Evolutionary conservation across 2,329 filamentous ascomycete species (phyloP), one percentile per base, ranked within the genome.

Genomic region (Scedosporium apiospermum): DNA sequence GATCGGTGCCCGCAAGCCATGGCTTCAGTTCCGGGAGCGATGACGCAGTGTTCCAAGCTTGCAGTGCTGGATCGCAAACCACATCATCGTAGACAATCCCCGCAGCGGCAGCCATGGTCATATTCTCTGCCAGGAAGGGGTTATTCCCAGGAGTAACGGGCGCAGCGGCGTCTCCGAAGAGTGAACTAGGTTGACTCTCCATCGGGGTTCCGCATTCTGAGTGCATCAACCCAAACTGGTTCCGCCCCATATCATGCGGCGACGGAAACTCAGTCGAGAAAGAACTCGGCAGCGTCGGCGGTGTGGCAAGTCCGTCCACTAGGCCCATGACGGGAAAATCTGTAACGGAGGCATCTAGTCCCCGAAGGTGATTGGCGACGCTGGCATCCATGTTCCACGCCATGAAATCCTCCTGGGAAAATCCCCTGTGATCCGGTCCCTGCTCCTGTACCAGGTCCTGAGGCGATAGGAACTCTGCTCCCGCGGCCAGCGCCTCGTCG

Each of bases 231-330:
- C 67, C 68, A 46, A 74, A 70, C 30, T 69, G 69, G 34, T 68
- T 68, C 57, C 69, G 68, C 3, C 67, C 59, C 27, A 70, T 68
- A 68, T 75, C 70, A 63, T 63, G 67, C 58, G 73, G 69, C 59
- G 81, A 78, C 68, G 82, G 82, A 64, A 75, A 75, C 64, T 76
- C 75, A 16, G 73, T 68, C 51, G 77, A 74, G 66, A 81, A 82
- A 0, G 77, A 76, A 44, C 75, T 75, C 26, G 80, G 76, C 14
- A 85, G 71, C 1, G 77, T 77, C 3, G 83, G 83, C 26, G 84
- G 83, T 5, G 84, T 86, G 30, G 78, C 78, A 18, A 86, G 78
- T 2, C 81, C 82, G 64, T 78, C 77, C 21, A 23, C 16, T 7
- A 55, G 4, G 10, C 34, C 49, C 30, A 21, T 10, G 4, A 57